A percentile compares a stretch with the other conserved stretches of the same genome.
These are phyloP conservation scores for Rhodosporidiobolus odoratus DNA, from an alignment of 768 basidiomycete genomes.

Conservation along the genomic window DNA sequence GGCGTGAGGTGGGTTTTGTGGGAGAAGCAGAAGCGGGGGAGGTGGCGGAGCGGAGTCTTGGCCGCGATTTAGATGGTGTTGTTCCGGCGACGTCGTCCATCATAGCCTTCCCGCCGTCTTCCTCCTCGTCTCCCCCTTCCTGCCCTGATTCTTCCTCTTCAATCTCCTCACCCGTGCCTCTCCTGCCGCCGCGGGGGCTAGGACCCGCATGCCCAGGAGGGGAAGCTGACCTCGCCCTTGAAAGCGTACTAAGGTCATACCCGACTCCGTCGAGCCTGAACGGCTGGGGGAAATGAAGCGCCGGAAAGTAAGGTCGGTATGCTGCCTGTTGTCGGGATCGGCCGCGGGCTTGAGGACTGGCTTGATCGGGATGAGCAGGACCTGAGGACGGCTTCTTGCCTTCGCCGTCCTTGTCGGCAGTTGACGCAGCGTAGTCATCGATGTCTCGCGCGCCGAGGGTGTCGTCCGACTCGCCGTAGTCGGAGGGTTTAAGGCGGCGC, in stretches of 20 bases:
- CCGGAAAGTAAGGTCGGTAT: slow-evolving; percentile 14
- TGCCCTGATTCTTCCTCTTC: background rate
- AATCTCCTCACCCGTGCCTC: background rate
- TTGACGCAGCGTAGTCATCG: slow-evolving; percentile 33
- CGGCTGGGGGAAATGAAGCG: slow-evolving; percentile 38
- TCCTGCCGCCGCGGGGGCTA: background rate
- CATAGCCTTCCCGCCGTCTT: background rate
- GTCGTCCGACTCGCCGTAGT: slow-evolving; percentile 40
- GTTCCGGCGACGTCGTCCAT: slow-evolving; percentile 15
- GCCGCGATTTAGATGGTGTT: too few species aligned
- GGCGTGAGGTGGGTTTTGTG: background rate
- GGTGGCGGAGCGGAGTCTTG: background rate
- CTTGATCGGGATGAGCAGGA: too few species aligned
- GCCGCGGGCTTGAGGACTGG: background rate
- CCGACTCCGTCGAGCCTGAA: slow-evolving; percentile 14
- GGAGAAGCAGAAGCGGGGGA: background rate
- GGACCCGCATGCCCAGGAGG: background rate
- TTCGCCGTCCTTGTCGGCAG: slow-evolving; percentile 1
- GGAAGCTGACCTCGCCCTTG: background rate
- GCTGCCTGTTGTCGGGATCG: slow-evolving; percentile 5
- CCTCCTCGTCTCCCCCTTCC: background rate
- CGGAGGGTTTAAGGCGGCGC: slow-evolving; percentile 56
- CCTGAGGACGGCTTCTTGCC: background rate
- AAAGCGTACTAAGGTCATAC: slow-evolving; percentile 6
- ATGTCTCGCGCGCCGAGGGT: slow-evolving; percentile 25